Evolutionary conservation across 371 early-diverging fungal species (phyloP), one percentile per base, ranked within the genome.

Genomic region (Mucor sp.): DNA sequence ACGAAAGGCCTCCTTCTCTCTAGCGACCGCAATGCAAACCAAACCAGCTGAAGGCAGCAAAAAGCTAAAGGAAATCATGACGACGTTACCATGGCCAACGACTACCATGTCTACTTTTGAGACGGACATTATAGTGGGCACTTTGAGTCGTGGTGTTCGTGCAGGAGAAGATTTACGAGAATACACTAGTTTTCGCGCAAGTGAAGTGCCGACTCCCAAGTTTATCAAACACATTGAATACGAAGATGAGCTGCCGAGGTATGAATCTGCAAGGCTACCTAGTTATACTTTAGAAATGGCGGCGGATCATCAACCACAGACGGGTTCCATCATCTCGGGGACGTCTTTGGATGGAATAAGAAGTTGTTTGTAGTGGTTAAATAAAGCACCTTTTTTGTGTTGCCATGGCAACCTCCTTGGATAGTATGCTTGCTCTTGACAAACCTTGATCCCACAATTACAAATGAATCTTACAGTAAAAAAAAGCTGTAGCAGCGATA

Each of bases 201-300:
- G 55, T 12, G 23, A 39, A 8, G 14, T 66, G 7, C 66, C 66
- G 15, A 4, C 5, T 12, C 70, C 70, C 8, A 62, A 61, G 32
- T 66, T 70, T 35, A 37, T 70, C 9, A 21, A 70, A 60, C 5
- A 32, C 6, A 21, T 48, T 15, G 62, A 66, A 30, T 28, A 61
- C 41, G 66, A 70, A 47, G 66, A 70, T 32, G 57, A n/a, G 8
- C 32, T 70, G 25, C 70, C 70, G 25, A 17, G 55, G 5, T 70
- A 70, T 23, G 70, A 70, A 3, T 19, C 62, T 14, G 48, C 35
- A n/a, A 60, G 66, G 44, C 15, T 66, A 19, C 70, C 70, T 12
- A 41, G 21, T 7, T 69, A 69, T n/a, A 60, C 44, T 44, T 44
- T 6, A n/a, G 44, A 44, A 19, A 44, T 44, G 5, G 1, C 4